phyloP scores from a whole-genome alignment of 805 yeast genomes.

The Clavispora carvajalis region DNA sequence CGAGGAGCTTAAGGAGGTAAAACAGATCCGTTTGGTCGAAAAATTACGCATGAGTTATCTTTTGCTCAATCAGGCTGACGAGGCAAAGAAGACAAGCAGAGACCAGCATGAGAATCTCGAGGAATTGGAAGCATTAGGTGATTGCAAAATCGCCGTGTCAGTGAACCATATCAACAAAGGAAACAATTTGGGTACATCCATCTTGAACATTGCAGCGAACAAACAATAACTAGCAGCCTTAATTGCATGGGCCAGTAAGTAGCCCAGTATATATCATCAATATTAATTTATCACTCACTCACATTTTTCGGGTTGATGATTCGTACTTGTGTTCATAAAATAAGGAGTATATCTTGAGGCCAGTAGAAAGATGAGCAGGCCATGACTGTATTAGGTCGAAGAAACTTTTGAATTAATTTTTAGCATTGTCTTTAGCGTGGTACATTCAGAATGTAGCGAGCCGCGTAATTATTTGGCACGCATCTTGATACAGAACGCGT shows the following conservation, averaged over 20 bases:
- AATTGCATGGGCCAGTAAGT: too few species aligned
- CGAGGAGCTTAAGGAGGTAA: slow-evolving; percentile 3
- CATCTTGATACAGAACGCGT: background rate
- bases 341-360: too few species aligned
- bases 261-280: background rate
- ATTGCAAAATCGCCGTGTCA: slow-evolving; percentile 9
- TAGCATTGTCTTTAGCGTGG: too few species aligned
- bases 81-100: background rate
- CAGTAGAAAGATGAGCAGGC: too few species aligned
- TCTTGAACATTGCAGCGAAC: background rate
- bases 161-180: slow-evolving; percentile 7
- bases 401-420: too few species aligned
- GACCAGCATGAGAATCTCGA: slow-evolving; percentile 1
- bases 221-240: background rate
- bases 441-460: too few species aligned
- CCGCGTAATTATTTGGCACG: too few species aligned
- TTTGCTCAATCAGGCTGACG: background rate
- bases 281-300: too few species aligned
- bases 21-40: background rate
- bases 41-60: slow-evolving; percentile 4
- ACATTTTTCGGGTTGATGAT: too few species aligned
- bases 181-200: slow-evolving; percentile 2
- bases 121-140: slow-evolving; percentile 5
- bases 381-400: too few species aligned
- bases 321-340: too few species aligned